Conservation (phyloP, 164 flowering plant species). For the Protea cynaroides region DNA sequence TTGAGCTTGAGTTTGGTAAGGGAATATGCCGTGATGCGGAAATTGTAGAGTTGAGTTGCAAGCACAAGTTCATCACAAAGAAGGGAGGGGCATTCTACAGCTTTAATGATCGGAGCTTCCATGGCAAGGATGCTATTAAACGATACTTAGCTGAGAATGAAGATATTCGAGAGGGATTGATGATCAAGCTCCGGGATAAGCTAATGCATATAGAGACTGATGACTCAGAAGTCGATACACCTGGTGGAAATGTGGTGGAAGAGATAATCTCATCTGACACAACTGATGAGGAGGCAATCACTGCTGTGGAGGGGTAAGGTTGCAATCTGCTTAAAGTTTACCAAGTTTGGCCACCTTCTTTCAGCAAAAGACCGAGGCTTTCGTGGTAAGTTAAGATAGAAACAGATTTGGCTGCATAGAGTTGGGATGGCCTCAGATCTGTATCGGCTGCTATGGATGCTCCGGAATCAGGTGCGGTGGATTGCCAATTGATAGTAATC, state of each 20-base stretch:
- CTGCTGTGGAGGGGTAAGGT: conserved; percentile 45
- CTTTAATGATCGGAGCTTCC: conserved; percentile 38
- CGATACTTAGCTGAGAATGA: conserved; percentile 38
- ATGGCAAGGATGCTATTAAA: conserved; percentile 66
- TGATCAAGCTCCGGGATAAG: conserved; percentile 54
- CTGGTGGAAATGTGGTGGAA: conserved; percentile 21
- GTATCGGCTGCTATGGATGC: too few relatives aligned
- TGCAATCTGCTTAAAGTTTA: neutral
- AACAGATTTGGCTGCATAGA: too few relatives aligned
- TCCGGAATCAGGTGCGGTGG: too few relatives aligned
- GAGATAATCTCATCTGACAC: conserved; percentile 32
- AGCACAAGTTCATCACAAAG: conserved; percentile 56
- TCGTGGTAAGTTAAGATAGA: too few relatives aligned
- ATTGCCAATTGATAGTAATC: too few relatives aligned
- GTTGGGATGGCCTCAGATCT: too few relatives aligned
- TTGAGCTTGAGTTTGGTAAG: conserved; percentile 95
- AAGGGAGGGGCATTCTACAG: conserved; percentile 33
- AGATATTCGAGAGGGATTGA: conserved; percentile 44
- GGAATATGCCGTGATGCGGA: conserved; percentile 73
- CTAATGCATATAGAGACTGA: conserved; percentile 24
- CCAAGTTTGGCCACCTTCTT: conserved; percentile 2
- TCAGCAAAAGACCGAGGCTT: neutral
- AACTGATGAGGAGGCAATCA: conserved; percentile 44
- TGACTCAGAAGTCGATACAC: conserved; percentile 19
- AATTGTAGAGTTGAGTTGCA: conserved; percentile 56